Percentiles rank a stretch among this genome's conserved stretches.
Conservation (phyloP, 1,284 basidiomycete genomes). For the Cutaneotrichosporon cyanovorans region DNA sequence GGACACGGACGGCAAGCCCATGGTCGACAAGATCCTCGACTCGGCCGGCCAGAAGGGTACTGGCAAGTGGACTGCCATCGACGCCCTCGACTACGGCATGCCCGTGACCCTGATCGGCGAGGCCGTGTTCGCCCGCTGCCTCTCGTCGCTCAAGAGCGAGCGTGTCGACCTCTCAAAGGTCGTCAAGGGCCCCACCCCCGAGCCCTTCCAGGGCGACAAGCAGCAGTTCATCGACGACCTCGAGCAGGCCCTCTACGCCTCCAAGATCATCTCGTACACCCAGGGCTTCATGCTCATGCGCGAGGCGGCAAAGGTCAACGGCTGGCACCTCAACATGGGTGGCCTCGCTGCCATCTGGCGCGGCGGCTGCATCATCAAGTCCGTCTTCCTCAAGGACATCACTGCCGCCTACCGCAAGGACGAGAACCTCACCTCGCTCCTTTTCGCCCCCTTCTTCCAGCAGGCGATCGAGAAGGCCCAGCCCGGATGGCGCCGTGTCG, state of each 20-base stretch:
- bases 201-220: conserved; percentile 95
- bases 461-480: conserved; percentile 91
- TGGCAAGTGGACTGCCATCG: conserved; percentile 99
- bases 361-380: conserved; percentile 97
- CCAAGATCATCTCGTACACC: conserved; percentile 98
- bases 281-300: conserved; percentile 99
- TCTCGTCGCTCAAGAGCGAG: conserved; percentile 97
- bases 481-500: conserved; percentile 94
- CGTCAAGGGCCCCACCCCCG: conserved; percentile 80
- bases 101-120: conserved; percentile 97
- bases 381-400: conserved; percentile 91
- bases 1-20: conserved; percentile 77
- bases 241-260: conserved; percentile 97
- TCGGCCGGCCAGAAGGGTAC: conserved; percentile 98
- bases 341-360: conserved; percentile 99
- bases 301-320: conserved; percentile 90
- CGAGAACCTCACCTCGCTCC: conserved; percentile 76
- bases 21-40: conserved; percentile 92
- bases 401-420: conserved; percentile 87
- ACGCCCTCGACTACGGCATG: conserved; percentile 91
- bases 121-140: conserved; percentile 97
- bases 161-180: conserved; percentile 86
- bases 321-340: conserved; percentile 60
- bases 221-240: conserved; percentile 94
- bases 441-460: conserved; percentile 98